Percentiles rank a stretch among this genome's conserved stretches.
These are phyloP conservation scores for Elongisporangium anandrum DNA, from an alignment of 352 stramenopile species.

Conservation along the genomic window DNA sequence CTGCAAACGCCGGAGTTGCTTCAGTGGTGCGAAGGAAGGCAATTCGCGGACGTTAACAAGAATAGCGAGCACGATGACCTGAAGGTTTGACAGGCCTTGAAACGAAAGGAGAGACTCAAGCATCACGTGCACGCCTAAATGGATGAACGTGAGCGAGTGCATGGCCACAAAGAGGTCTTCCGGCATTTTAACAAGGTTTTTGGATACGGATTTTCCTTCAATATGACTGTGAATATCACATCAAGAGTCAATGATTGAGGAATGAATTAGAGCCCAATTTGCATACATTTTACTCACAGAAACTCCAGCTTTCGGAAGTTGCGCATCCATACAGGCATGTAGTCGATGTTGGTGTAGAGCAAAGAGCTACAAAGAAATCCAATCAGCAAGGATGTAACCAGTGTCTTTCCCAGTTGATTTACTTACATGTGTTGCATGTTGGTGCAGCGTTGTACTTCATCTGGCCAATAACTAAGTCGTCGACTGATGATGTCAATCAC, in stretches of 20 bases:
- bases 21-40: conserved; percentile 3
- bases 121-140: conserved; percentile 16
- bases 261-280: background rate
- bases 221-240: conserved; percentile 1
- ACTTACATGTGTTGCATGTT: conserved; percentile 17
- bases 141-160: conserved; percentile 17
- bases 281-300: conserved; percentile 10
- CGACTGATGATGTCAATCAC: conserved; percentile 25
- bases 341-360: conserved; percentile 15
- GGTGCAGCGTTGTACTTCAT: conserved; percentile 16
- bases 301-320: conserved; percentile 18
- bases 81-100: conserved; percentile 4
- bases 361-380: conserved; percentile 6
- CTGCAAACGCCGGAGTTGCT: conserved; percentile 6
- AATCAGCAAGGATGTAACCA: background rate
- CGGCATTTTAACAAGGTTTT: conserved; percentile 16
- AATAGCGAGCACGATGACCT: conserved; percentile 7
- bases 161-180: conserved; percentile 16
- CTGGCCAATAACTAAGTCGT: conserved; percentile 6
- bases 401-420: background rate
- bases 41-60: background rate
- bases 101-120: conserved; percentile 8
- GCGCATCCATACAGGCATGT: conserved; percentile 10
- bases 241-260: background rate
- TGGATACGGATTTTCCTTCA: conserved; percentile 6